Base-by-base conservation (phyloP, 495 filamentous ascomycete species). In the Sordaria brevicollis region DNA sequence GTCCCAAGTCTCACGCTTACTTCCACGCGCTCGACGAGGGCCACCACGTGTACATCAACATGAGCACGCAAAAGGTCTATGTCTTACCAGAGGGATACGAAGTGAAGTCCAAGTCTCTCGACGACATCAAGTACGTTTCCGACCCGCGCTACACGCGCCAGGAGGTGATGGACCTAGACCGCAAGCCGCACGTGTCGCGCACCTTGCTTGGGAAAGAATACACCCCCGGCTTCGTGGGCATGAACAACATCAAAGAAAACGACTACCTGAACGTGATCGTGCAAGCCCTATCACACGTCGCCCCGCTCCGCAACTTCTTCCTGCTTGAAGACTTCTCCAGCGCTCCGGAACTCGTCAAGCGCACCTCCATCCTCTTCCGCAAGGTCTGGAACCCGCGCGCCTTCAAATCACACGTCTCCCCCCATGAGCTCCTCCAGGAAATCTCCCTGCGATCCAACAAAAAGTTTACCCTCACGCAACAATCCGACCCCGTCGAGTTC, bases 211-310 rank as follows among this genome's bases (percentile, higher is more conserved):
- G 91, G 38, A 90, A 90, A 75, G 89, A 90, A 78, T 99, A 98
- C 79, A 89, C 89, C 72, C 95, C 93, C 72, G 92, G 95, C 4
- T 99, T 97, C 77, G 93, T 99, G 71, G 95, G 95, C 71, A 93
- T 99, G 90, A 98, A 99, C 83, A 97, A 99, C 79, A 98, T 99
- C 84, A 99, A 99, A 79, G 93, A 92, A 65, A 99, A 99, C 81
- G 95, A 99, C 81, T 99, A 98, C 80, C 85, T 98, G 73, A 99
- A 99, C 76, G 94, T 97, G 7, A 88, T 97, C 7, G 89, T 95
- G n/a, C 96, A 99, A 75, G 89, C 95, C 13, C 85, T 99, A 15
- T 89, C 94, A 1, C 95, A 99, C 80, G 92, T 97, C 29, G 80
- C 89, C 5, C 95, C 96, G 1, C 85, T 99, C 66, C 91, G 96